Conservation (phyloP, 2,329 filamentous ascomycete species). For the Tympanopsis confertula region DNA sequence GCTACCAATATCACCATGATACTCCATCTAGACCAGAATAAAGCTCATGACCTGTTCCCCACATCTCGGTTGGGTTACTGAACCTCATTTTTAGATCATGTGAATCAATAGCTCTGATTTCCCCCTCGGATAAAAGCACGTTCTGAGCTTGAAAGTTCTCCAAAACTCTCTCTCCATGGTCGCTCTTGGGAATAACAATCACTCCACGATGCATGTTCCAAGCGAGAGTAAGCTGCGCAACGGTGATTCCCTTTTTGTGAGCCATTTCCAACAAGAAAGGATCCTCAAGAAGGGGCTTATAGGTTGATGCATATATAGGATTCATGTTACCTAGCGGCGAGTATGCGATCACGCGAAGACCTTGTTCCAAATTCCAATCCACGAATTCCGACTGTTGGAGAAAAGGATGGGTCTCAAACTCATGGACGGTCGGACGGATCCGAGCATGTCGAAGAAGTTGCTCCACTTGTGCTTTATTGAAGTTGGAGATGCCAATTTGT, state of each 20-base stretch:
- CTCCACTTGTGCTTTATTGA: slow-evolving; percentile 27
- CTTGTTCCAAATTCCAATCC: slow-evolving; percentile 27
- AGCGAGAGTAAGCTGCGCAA: slow-evolving; percentile 29
- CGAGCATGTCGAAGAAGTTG: slow-evolving; percentile 25
- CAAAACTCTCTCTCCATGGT: slow-evolving; percentile 24
- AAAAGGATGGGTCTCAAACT: slow-evolving; percentile 42
- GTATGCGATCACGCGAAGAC: slow-evolving; percentile 29
- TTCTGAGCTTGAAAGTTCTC: slow-evolving; percentile 38
- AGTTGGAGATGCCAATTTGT: slow-evolving; percentile 54
- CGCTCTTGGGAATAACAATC: slow-evolving; percentile 37
- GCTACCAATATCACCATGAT: no score
- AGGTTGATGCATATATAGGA: slow-evolving; percentile 26
- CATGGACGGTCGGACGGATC: slow-evolving; percentile 42
- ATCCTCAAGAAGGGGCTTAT: slow-evolving; percentile 24
- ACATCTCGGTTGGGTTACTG: slow-evolving; percentile 22
- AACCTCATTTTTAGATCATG: slow-evolving; percentile 19
- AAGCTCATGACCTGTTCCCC: no score
- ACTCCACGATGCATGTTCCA: slow-evolving; percentile 35
- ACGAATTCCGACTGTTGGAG: slow-evolving; percentile 35
- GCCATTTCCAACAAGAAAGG: slow-evolving; percentile 24
- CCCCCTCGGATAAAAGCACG: slow-evolving; percentile 22
- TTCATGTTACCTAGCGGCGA: slow-evolving; percentile 40
- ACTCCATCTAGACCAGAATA: no score
- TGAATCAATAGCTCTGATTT: slow-evolving; percentile 18
- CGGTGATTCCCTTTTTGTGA: slow-evolving; percentile 23